These are phyloP conservation scores for Colletotrichum sp. DNA, from an alignment of 2,329 filamentous ascomycete species.

Conservation along the genomic window DNA sequence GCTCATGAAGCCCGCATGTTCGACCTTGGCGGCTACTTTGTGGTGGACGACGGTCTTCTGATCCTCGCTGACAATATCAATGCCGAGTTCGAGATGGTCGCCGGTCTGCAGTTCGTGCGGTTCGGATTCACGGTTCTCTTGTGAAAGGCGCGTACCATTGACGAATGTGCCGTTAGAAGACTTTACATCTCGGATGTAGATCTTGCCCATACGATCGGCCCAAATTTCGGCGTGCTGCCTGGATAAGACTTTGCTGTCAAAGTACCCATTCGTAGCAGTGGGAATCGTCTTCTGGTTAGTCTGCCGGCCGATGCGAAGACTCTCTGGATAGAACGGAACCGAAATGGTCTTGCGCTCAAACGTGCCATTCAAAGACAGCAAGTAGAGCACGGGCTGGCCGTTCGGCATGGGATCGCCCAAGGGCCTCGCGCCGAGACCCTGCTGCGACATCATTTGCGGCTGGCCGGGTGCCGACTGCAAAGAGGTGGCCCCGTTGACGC, in stretches of 20 bases:
- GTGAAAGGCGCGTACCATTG: conserved; percentile 87
- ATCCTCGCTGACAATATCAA: conserved; percentile 98
- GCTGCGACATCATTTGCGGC: conserved; percentile 43
- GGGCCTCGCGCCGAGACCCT: conserved; percentile 63
- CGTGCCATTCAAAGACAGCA: conserved; percentile 91
- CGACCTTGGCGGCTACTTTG: conserved; percentile 96
- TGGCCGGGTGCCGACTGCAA: conserved; percentile 43
- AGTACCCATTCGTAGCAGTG: conserved; percentile 90
- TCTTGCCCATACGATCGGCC: conserved; percentile 83
- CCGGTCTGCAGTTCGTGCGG: conserved; percentile 91
- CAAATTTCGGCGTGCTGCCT: conserved; percentile 96
- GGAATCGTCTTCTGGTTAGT: conserved; percentile 97
- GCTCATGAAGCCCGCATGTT: conserved; percentile 86
- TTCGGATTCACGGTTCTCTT: conserved; percentile 94
- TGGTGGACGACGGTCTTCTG: conserved; percentile 98
- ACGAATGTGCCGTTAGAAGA: conserved; percentile 99
- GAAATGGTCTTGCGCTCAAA: conserved; percentile 97
- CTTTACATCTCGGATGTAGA: conserved; percentile 97
- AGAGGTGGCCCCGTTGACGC: conserved; percentile 31
- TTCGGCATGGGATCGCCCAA: conserved; percentile 65
- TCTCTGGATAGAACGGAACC: conserved; percentile 93
- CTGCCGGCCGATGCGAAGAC: conserved; percentile 90
- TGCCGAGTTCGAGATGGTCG: conserved; percentile 92
- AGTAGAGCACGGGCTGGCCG: conserved; percentile 79
- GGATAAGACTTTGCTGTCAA: conserved; percentile 97